A percentile compares a stretch with the other conserved stretches of the same genome.
phyloP scores from a whole-genome alignment of 1,284 basidiomycete genomes.

The Naganishia sp. region DNA sequence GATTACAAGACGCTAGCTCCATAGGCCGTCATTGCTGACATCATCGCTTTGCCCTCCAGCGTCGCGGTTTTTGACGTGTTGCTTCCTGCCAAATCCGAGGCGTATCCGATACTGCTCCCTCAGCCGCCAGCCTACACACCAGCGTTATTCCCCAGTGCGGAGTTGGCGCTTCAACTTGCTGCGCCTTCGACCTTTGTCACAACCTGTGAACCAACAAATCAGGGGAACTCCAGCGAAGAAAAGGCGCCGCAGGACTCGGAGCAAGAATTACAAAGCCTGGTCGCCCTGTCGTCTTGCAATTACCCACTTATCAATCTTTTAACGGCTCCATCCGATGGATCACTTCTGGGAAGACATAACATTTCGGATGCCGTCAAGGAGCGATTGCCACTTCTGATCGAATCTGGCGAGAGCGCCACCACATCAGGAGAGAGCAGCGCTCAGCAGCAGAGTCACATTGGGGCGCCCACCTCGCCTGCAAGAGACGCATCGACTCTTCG shows the following conservation, averaged over 20 bases:
- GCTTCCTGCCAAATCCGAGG: slow-evolving; percentile 42
- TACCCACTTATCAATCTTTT: slow-evolving; percentile 51
- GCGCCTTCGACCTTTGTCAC: slow-evolving; percentile 35
- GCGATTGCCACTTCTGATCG: slow-evolving; percentile 45
- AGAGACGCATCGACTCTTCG: neutral
- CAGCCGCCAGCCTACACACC: slow-evolving; percentile 50
- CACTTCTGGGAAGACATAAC: slow-evolving; percentile 28
- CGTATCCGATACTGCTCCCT: slow-evolving; percentile 52
- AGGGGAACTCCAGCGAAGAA: neutral
- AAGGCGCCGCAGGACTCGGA: neutral
- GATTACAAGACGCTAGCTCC: neutral
- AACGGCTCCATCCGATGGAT: slow-evolving; percentile 13
- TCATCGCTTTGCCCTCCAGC: slow-evolving; percentile 48
- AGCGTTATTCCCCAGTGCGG: slow-evolving; percentile 41
- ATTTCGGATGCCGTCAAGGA: slow-evolving; percentile 31
- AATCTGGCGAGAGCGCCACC: slow-evolving; percentile 38
- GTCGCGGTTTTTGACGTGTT: slow-evolving; percentile 54
- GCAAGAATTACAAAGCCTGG: neutral
- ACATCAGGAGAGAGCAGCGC: neutral
- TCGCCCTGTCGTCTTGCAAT: slow-evolving; percentile 47
- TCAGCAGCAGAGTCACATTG: neutral
- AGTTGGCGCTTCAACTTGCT: slow-evolving; percentile 38
- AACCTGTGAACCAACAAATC: neutral
- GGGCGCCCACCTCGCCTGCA: neutral
- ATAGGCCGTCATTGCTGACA: slow-evolving; percentile 46